Base-by-base conservation (phyloP, 345 rosid species). In the Eucalyptus viminalis region DNA sequence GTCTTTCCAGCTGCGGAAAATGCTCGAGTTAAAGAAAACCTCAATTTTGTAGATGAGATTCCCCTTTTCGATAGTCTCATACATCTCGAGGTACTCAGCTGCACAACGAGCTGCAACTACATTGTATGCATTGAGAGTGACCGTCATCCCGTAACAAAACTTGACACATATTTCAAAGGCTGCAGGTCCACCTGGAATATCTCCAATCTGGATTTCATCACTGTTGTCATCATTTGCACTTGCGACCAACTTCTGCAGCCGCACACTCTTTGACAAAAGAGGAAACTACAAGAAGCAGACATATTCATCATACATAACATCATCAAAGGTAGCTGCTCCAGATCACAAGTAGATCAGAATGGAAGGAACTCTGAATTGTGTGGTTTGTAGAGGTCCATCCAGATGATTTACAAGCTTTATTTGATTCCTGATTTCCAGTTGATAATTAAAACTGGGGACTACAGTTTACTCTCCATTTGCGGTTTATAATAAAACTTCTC, bases 71-170 rank as follows among this genome's bases (percentile, higher is more conserved):
- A 93, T 67, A 3, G 93, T 88, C 87, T 96, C 97, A 21, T 91
- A 93, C 97, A 96, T 96, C 91, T 95, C 95, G 4, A 96, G 93
- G 93, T 94, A 96, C 60, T 96, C 97, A 2, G 98, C 98, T 10
- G 97, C 99, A 89, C 99, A 97, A 43, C 97, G 94, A 83, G 95
- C 96, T 12, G 97, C 96, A 27, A 96, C 97, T 21, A 96, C 97
- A 90, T 96, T 96, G 93, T 96, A 96, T 7, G 99, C 96, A 37
- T 96, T 96, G 90, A 97, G 97, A 15, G 99, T 96, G 87, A 97
- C 99, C 4, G 93, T 93, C 96, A 97, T 96, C 25, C 99, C 99
- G 69, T 97, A 97, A 91, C 99, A 97, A 91, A 97, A 97, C 88
- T 97, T 97, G 6, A 96, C 96, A 88, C 99, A 96, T 87, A 95